Base-by-base conservation (phyloP, 75 land plant species). In the Pinus tabuliformis region DNA sequence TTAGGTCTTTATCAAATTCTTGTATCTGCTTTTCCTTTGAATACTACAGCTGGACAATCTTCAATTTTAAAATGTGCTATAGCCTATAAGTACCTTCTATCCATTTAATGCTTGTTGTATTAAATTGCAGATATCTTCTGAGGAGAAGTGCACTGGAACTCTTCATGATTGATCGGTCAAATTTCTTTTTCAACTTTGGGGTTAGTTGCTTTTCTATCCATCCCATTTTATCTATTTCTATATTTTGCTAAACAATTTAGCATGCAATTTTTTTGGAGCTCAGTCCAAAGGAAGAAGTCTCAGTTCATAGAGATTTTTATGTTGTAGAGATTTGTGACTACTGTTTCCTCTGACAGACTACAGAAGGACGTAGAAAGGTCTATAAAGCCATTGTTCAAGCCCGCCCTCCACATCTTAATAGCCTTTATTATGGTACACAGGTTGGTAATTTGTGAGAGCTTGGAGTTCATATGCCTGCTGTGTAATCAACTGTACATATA, bases 181-280 rank as follows among this genome's bases (percentile, higher is more conserved):
- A 97, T 59, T 92, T 80, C 85, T 93, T 97, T 78, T 95, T 97
- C 82, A 89, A 97, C 77, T 97, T 97, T 83, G 96, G 91, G 96
- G 99, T 97, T 24, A 22, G 77, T 58, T 64, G 14, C 52, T 52
- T 75, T 49, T 33, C 21, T 22, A 13, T 18, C 60, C 59, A 59
- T 56, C 42, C 57, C 37, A 18, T 33, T 33, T 58, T 57, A 68
- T 68, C 42, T 42, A 68, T 68, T 68, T 68, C 52, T 42, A 36
- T 65, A 11, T n/a, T n/a, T 17, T 39, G 3, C 49, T n/a, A 42
- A 20, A 17, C 22, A 68, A 68, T 17, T 42, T 3, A n/a, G 22
- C 4, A 68, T 39, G 22, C 17, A 21, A 36, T 20, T 68, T 1
- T 62, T 26, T 9, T 24, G 12, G n/a, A 45, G 4, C 11, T 2